Conservation (phyloP, 1,284 basidiomycete genomes). For the Leccinum griseonigrum region DNA sequence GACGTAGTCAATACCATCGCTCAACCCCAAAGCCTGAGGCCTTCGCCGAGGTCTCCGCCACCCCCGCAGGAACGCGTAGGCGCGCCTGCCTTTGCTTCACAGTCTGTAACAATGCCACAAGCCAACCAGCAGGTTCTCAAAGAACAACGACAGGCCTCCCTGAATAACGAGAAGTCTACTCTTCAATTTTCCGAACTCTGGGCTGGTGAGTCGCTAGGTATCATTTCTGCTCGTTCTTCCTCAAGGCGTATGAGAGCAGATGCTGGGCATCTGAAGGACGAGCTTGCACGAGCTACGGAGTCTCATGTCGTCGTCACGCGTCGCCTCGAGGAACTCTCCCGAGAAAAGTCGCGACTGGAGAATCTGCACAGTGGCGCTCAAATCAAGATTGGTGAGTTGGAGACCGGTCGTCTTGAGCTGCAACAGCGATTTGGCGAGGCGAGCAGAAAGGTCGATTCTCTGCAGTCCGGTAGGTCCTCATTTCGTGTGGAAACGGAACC, state of each 20-base stretch:
- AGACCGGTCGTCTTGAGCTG: constrained; percentile 9
- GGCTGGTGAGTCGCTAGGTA: constrained; percentile 12
- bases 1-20: constrained; percentile 3
- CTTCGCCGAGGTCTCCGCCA: constrained; percentile 19
- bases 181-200: constrained; percentile 18
- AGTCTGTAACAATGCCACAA: neutral
- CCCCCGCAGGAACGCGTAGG: constrained; percentile 14
- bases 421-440: constrained; percentile 13
- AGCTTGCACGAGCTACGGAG: constrained; percentile 18
- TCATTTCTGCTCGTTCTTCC: neutral
- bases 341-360: constrained; percentile 32
- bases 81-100: constrained; percentile 7
- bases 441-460: constrained; percentile 8
- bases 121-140: constrained; percentile 9
- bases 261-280: constrained; percentile 14
- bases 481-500: neutral
- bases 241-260: constrained; percentile 12
- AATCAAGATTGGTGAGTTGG: constrained; percentile 19
- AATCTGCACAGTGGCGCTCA: constrained; percentile 20
- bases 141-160: constrained; percentile 20
- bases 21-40: constrained; percentile 8
- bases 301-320: constrained; percentile 8
- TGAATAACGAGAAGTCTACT: constrained; percentile 17
- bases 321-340: constrained; percentile 19
- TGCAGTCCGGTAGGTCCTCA: constrained; percentile 21